Conservation (phyloP, 1,284 basidiomycete genomes). For the Trichosporon sp. region DNA sequence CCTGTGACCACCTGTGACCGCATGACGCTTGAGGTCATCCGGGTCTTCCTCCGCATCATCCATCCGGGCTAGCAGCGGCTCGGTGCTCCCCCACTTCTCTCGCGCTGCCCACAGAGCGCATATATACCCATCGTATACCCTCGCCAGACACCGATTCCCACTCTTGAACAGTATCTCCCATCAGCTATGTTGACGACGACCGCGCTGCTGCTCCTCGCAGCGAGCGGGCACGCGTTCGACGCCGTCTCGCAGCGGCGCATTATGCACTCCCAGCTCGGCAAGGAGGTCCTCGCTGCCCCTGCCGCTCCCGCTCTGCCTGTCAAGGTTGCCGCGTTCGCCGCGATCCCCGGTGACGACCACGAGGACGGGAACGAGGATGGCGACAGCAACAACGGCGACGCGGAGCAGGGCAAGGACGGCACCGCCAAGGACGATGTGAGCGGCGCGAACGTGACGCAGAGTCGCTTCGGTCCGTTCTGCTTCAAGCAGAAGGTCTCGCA, state of each 20-base stretch:
- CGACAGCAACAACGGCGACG: not conserved
- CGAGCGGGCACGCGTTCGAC: not conserved
- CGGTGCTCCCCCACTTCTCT: not conserved
- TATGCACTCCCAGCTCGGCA: not conserved
- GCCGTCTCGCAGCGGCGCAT: not conserved
- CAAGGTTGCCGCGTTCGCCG: conserved; percentile 2
- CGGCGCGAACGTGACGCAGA: not conserved
- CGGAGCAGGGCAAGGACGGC: not conserved
- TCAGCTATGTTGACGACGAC: not conserved
- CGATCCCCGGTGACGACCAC: not conserved
- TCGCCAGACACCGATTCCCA: not conserved
- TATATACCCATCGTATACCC: not conserved
- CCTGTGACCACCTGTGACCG: not conserved
- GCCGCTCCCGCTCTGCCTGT: not conserved
- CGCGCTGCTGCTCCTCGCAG: not conserved
- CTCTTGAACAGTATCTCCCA: not conserved
- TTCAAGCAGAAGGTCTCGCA: conserved; percentile 85
- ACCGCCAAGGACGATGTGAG: not conserved
- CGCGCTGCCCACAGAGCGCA: not conserved
- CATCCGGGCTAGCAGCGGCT: not conserved
- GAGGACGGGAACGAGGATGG: not conserved
- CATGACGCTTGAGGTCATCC: not conserved
- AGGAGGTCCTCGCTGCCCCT: not conserved
- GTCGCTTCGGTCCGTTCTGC: conserved; percentile 52
- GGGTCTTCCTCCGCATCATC: not conserved